phyloP scores from a whole-genome alignment of 2,329 filamentous ascomycete species.

The Claviceps digitariae region DNA sequence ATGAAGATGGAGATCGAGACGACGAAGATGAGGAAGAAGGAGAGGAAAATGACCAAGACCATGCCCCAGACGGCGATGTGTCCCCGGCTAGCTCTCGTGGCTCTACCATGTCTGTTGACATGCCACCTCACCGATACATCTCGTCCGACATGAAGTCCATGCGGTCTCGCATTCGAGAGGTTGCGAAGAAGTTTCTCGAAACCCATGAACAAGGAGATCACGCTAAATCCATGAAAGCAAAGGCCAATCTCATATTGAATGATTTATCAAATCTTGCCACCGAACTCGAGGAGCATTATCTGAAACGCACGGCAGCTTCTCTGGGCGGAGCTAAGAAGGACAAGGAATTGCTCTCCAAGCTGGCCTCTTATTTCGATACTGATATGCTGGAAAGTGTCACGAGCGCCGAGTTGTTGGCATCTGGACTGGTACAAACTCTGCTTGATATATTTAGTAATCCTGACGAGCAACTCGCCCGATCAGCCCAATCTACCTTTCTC shows the following conservation, averaged over 20 bases:
- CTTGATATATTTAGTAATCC: slow-evolving; percentile 69
- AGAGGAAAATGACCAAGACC: slow-evolving; percentile 38
- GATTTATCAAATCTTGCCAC: slow-evolving; percentile 58
- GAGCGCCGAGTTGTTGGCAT: slow-evolving; percentile 84
- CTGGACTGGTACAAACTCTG: slow-evolving; percentile 73
- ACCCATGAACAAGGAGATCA: slow-evolving; percentile 65
- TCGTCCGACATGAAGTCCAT: slow-evolving; percentile 41
- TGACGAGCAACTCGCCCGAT: slow-evolving; percentile 44
- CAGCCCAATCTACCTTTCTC: slow-evolving; percentile 72
- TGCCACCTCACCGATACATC: slow-evolving; percentile 33
- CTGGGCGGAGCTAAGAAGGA: slow-evolving; percentile 31
- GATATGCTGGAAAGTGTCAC: slow-evolving; percentile 88
- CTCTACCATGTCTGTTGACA: slow-evolving; percentile 51
- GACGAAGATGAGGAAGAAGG: slow-evolving; percentile 37
- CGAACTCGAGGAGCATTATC: slow-evolving; percentile 60
- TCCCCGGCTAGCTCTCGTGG: slow-evolving; percentile 54
- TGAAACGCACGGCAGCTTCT: slow-evolving; percentile 35
- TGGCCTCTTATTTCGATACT: slow-evolving; percentile 76
- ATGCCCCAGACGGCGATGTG: slow-evolving; percentile 38
- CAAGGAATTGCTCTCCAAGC: slow-evolving; percentile 52
- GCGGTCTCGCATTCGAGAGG: slow-evolving; percentile 52
- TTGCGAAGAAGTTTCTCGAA: slow-evolving; percentile 74
- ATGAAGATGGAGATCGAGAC: slow-evolving; percentile 16
- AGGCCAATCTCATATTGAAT: slow-evolving; percentile 62
- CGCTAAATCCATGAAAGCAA: slow-evolving; percentile 60